A percentile compares a stretch with the other conserved stretches of the same genome.
These are phyloP conservation scores for Cordyceps cateniannulata DNA, from an alignment of 2,329 filamentous ascomycete genomes.

Conservation along the genomic window DNA sequence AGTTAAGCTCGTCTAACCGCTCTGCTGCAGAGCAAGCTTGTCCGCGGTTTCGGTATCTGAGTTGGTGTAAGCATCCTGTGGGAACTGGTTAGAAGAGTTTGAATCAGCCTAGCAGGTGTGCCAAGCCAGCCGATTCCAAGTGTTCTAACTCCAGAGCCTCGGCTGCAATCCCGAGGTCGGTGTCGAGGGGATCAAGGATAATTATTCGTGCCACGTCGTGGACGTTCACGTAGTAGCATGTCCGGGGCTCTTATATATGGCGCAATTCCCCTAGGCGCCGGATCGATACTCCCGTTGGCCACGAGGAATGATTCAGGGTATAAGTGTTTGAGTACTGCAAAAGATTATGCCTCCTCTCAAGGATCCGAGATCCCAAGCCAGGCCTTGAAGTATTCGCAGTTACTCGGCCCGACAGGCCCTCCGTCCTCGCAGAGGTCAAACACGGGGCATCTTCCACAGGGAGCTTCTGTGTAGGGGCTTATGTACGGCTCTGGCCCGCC, in stretches of 20 bases:
- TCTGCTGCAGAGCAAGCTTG: too few relatives aligned
- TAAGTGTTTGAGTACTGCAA: background rate
- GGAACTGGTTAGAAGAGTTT: too few relatives aligned
- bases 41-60: too few relatives aligned
- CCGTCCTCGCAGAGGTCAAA: slow-evolving; percentile 89
- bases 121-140: too few relatives aligned
- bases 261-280: background rate
- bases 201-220: background rate
- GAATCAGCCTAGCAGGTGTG: too few relatives aligned
- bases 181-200: too few relatives aligned
- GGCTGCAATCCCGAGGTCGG: too few relatives aligned
- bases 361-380: slow-evolving; percentile 59
- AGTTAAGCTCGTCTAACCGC: too few relatives aligned
- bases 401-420: slow-evolving; percentile 81
- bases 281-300: background rate
- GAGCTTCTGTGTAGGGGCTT: slow-evolving; percentile 80
- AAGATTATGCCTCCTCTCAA: background rate
- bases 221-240: background rate
- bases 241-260: background rate
- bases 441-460: slow-evolving; percentile 87
- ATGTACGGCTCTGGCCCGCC: slow-evolving; percentile 36
- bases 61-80: too few relatives aligned
- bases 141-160: too few relatives aligned
- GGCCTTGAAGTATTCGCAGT: slow-evolving; percentile 83
- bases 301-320: background rate